Percentiles rank a stretch among this genome's conserved stretches.
Conservation (phyloP, 257 asterid genomes). For the Solanum pinnatisectum region DNA sequence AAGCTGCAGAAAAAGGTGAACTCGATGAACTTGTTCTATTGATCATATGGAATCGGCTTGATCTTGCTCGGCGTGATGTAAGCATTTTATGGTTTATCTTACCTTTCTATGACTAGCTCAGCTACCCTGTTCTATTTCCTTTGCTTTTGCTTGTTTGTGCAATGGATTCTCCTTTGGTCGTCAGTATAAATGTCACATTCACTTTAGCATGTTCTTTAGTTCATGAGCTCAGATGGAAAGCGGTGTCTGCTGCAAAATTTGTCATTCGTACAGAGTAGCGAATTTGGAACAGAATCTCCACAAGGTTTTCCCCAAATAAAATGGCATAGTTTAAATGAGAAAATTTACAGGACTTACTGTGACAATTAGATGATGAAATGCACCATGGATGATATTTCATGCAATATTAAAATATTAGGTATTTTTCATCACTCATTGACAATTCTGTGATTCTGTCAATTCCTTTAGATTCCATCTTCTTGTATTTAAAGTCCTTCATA, state of each 20-base stretch:
- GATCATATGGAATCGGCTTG: conserved; percentile 91
- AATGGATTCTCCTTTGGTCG: background rate
- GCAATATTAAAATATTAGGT: background rate
- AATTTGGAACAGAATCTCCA: background rate
- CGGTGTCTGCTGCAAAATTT: background rate
- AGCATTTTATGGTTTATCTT: conserved; percentile 14
- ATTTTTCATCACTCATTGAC: background rate
- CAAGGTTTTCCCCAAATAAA: background rate
- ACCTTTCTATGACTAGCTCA: background rate
- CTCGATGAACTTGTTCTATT: conserved; percentile 70
- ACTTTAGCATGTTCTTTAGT: background rate
- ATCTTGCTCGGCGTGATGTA: conserved; percentile 96
- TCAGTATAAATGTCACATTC: background rate
- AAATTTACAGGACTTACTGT: background rate
- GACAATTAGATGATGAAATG: background rate
- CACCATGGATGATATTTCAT: background rate
- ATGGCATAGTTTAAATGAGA: background rate
- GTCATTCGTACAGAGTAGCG: background rate
- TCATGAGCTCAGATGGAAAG: background rate
- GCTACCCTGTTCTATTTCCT: background rate
- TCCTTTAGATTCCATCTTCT: background rate
- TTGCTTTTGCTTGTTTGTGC: background rate
- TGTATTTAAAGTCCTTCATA: background rate
- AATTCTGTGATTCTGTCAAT: background rate
- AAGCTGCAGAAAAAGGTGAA: conserved; percentile 95